phyloP scores from a whole-genome alignment of 306 rosid species.

The Cucurbita pepo region DNA sequence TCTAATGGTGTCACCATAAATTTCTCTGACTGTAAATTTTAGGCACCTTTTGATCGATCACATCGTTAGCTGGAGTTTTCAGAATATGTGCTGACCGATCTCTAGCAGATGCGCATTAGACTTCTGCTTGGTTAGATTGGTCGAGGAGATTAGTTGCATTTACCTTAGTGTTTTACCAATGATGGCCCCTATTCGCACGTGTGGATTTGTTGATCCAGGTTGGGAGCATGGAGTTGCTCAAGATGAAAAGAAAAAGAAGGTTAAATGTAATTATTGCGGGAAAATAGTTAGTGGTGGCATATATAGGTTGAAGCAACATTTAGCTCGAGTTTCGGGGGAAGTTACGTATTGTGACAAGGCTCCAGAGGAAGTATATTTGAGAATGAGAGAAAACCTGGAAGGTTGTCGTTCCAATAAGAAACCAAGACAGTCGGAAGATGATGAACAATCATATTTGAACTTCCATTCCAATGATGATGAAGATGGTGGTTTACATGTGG shows the following conservation, averaged over 20 bases:
- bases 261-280: conserved; percentile 92
- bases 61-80: background rate
- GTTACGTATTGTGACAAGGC: conserved; percentile 94
- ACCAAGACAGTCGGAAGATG: conserved; percentile 46
- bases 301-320: conserved; percentile 91
- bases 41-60: background rate
- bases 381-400: conserved; percentile 81
- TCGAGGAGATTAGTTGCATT: too few species aligned
- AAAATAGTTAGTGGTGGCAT: conserved; percentile 95
- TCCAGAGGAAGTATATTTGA: conserved; percentile 74
- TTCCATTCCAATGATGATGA: conserved; percentile 62
- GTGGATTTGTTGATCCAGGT: conserved; percentile 85
- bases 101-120: conserved; percentile 3
- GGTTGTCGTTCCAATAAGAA: conserved; percentile 73
- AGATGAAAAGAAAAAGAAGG: conserved; percentile 95
- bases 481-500: conserved; percentile 48
- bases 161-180: background rate
- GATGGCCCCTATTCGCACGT: conserved; percentile 64
- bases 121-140: background rate
- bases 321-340: conserved; percentile 94
- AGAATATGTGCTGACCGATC: too few species aligned
- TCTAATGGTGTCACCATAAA: background rate
- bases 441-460: conserved; percentile 51
- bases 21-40: background rate
- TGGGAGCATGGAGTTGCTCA: conserved; percentile 96